Conservation (phyloP, 257 asterid species). For the Solanum commersonii region DNA sequence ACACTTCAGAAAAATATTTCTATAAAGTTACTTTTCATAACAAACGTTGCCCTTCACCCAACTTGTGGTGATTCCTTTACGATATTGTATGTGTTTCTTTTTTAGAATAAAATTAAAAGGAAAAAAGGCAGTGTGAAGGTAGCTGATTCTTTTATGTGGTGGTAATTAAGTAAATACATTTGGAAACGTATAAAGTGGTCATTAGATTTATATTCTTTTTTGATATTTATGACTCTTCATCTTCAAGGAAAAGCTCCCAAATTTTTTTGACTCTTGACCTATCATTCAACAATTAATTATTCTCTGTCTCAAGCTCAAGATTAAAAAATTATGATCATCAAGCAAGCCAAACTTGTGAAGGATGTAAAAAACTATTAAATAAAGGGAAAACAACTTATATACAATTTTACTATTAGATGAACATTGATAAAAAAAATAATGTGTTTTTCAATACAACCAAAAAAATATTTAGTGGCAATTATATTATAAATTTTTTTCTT, state of each 20-base stretch:
- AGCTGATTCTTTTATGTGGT: neutral
- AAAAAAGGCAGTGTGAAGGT: neutral
- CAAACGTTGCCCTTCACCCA: neutral
- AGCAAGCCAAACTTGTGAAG: neutral
- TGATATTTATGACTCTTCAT: neutral
- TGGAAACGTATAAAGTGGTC: neutral
- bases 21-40: neutral
- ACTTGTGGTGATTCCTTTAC: constrained; percentile 18
- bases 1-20: neutral
- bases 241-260: neutral
- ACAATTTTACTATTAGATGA: neutral
- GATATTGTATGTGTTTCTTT: neutral
- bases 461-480: too few relatives aligned
- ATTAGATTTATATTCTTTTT: neutral
- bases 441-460: too few relatives aligned
- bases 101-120: neutral
- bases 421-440: neutral
- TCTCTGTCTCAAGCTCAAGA: neutral
- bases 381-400: neutral
- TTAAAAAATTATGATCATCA: neutral
- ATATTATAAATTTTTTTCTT: too few relatives aligned
- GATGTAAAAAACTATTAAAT: neutral
- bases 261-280: neutral
- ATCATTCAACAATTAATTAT: neutral
- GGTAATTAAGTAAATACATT: neutral